Evolutionary conservation across 768 basidiomycete genomes (phyloP).

Genomic region (Boletus pseudopeckii): DNA sequence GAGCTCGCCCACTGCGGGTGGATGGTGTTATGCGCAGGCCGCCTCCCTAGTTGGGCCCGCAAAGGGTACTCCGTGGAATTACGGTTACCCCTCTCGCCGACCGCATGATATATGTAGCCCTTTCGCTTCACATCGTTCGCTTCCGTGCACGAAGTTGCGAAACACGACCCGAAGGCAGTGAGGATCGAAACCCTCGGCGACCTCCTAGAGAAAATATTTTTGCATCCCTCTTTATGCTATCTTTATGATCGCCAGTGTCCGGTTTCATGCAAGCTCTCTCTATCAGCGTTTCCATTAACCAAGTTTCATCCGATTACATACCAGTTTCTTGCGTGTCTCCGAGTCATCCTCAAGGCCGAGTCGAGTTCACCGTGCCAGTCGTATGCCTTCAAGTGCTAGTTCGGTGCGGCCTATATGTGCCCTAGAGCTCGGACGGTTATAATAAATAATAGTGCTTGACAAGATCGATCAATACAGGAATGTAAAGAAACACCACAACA

Average conservation of each 20-base stretch:
- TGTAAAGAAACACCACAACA: slow-evolving; percentile 2
- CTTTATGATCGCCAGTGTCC: neutral
- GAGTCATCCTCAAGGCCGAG: neutral
- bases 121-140: slow-evolving; percentile 16
- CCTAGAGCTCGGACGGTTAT: neutral
- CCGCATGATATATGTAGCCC: slow-evolving; percentile 15
- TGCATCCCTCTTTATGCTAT: slow-evolving; percentile 3
- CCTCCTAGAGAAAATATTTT: slow-evolving; percentile 4
- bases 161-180: slow-evolving; percentile 21
- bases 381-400: too few relatives aligned
- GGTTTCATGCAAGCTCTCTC: slow-evolving; percentile 15
- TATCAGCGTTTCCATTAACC: slow-evolving; percentile 7
- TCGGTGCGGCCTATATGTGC: too few relatives aligned
- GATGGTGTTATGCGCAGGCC: neutral
- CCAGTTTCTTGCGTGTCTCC: neutral
- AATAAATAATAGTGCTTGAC: neutral
- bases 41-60: slow-evolving; percentile 1
- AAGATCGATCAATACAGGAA: slow-evolving; percentile 4
- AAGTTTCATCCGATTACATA: slow-evolving; percentile 4
- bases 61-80: slow-evolving; percentile 22
- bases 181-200: slow-evolving; percentile 16
- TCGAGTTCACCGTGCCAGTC: neutral
- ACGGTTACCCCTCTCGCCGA: slow-evolving; percentile 13
- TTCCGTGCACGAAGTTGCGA: slow-evolving; percentile 18
- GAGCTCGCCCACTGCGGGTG: neutral